phyloP scores from a whole-genome alignment of 129 eudicot genomes.

The Pittosporum tobira region DNA sequence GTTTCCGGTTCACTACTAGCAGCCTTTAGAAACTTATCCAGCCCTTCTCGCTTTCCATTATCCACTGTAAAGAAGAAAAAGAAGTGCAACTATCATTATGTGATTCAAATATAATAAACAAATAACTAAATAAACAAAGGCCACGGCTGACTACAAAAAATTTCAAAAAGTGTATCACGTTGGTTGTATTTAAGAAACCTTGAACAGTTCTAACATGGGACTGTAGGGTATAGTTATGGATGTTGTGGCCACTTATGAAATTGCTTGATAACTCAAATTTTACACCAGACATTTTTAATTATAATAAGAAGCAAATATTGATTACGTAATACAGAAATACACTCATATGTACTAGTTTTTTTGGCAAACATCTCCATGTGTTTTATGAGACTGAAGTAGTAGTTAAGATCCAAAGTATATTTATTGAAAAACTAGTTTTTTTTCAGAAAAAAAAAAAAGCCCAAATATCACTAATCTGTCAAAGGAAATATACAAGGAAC shows the following conservation, averaged over 20 bases:
- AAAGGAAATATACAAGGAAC: background rate
- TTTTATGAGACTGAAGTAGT: background rate
- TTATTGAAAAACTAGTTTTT: no score
- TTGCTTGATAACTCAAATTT: no score
- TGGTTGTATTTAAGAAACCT: background rate
- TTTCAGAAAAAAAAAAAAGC: no score
- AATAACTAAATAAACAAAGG: slow-evolving; percentile 3
- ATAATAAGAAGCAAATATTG: no score
- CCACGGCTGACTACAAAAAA: background rate
- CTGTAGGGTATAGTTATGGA: no score
- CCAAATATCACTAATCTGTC: background rate
- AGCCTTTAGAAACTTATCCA: slow-evolving; percentile 90
- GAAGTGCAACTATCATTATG: background rate
- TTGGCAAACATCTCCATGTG: background rate
- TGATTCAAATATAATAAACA: background rate
- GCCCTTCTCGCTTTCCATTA: slow-evolving; percentile 93
- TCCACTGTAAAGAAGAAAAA: slow-evolving; percentile 45
- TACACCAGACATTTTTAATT: no score
- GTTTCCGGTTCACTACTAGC: slow-evolving; percentile 95
- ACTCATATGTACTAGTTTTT: no score
- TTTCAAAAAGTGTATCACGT: background rate
- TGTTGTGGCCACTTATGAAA: no score
- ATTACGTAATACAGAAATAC: no score
- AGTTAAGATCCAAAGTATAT: background rate
- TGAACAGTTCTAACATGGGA: background rate